phyloP scores from a whole-genome alignment of 2,329 filamentous ascomycete species.

The Penicillium crustosum region DNA sequence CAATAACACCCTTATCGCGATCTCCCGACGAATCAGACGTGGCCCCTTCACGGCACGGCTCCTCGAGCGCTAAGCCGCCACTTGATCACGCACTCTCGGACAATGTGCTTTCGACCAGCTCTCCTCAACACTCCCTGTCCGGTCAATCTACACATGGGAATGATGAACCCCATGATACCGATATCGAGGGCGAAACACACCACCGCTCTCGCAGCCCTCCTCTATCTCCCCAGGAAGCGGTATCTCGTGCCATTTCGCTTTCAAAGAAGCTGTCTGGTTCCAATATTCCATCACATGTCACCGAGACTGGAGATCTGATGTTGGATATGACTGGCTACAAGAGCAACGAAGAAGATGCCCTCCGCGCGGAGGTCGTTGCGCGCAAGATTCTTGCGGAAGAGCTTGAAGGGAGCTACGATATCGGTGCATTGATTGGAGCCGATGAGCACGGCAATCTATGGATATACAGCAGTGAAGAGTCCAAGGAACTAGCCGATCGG shows the following conservation, averaged over 20 bases:
- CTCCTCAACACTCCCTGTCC: conserved; percentile 23
- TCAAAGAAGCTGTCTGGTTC: conserved; percentile 84
- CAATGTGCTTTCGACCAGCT: conserved; percentile 50
- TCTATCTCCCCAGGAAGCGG: conserved; percentile 70
- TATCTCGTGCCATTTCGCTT: conserved; percentile 77
- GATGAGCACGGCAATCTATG: conserved; percentile 97
- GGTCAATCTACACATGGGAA: conserved; percentile 12
- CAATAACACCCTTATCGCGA: conserved; percentile 42
- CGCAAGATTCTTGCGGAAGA: conserved; percentile 91
- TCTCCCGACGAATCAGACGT: conserved; percentile 37
- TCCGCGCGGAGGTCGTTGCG: conserved; percentile 89
- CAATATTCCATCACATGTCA: conserved; percentile 92
- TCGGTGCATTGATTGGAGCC: conserved; percentile 89
- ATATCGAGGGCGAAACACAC: conserved; percentile 19
- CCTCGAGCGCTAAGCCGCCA: conserved; percentile 37
- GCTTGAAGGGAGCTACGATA: conserved; percentile 91
- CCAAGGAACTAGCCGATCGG: conserved; percentile 82
- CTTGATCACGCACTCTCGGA: conserved; percentile 56
- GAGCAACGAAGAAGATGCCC: conserved; percentile 85
- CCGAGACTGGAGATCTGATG: conserved; percentile 90
- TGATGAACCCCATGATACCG: conserved; percentile 15
- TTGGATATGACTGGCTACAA: conserved; percentile 98
- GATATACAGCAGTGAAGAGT: conserved; percentile 98
- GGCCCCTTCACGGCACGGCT: conserved; percentile 27
- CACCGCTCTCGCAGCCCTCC: conserved; percentile 73